Percentiles rank a stretch among this genome's conserved stretches.
phyloP scores from a whole-genome alignment of 2,329 filamentous ascomycete species.

The Talaromyces islandicus region DNA sequence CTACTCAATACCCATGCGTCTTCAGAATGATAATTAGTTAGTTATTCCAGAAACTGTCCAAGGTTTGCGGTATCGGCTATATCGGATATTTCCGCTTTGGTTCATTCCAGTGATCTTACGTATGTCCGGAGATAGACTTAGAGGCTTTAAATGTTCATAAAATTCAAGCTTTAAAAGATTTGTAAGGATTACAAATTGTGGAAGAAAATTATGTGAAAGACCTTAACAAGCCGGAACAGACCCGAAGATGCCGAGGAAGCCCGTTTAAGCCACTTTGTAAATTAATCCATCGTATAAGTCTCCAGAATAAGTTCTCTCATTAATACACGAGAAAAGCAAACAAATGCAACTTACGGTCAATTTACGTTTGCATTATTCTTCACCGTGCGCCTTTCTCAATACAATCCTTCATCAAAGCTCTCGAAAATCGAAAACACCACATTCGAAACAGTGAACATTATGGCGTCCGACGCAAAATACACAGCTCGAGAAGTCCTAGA shows the following conservation, averaged over 20 bases:
- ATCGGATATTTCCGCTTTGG: background rate
- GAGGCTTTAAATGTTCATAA: background rate
- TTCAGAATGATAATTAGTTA: background rate
- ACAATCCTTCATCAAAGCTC: background rate
- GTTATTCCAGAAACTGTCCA: background rate
- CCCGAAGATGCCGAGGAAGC: background rate
- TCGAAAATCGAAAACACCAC: background rate
- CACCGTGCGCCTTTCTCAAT: background rate
- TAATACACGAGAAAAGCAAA: background rate
- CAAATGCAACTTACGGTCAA: background rate
- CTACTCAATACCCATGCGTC: background rate
- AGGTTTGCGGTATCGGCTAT: background rate
- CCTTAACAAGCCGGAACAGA: background rate
- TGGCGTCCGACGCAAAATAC: slow-evolving; percentile 10
- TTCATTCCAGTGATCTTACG: background rate
- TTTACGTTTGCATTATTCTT: background rate
- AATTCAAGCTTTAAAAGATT: background rate
- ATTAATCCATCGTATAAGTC: background rate
- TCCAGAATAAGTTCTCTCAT: background rate
- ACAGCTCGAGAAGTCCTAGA: slow-evolving; percentile 22
- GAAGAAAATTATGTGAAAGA: background rate
- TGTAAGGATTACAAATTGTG: background rate
- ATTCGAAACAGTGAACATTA: background rate
- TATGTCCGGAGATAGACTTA: background rate
- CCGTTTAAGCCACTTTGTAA: background rate